phyloP scores from a whole-genome alignment of 805 yeast species.

The Wickerhamomyces ciferrii region DNA sequence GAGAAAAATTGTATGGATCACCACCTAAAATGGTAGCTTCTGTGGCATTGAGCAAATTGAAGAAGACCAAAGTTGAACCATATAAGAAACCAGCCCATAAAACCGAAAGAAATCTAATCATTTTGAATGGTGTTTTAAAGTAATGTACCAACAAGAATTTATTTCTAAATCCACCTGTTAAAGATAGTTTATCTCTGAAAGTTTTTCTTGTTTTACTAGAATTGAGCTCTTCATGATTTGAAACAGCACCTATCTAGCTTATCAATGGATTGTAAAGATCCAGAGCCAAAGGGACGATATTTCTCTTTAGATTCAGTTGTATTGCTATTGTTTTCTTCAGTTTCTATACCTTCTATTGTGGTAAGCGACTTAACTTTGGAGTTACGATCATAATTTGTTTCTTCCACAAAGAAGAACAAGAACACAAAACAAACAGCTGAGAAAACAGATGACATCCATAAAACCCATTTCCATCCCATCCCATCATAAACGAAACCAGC shows the following conservation, averaged over 20 bases:
- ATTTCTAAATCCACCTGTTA: slow-evolving; percentile 31
- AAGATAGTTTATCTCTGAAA: slow-evolving; percentile 37
- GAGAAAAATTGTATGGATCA: slow-evolving; percentile 45
- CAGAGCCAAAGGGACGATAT: too few relatives aligned
- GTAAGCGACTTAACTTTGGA: slow-evolving; percentile 8
- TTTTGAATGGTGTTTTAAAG: slow-evolving; percentile 32
- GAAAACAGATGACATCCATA: slow-evolving; percentile 42
- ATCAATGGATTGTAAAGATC: too few relatives aligned
- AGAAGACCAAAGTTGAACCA: slow-evolving; percentile 45
- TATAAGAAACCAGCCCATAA: slow-evolving; percentile 55
- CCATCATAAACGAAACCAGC: slow-evolving; percentile 51
- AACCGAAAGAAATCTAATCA: slow-evolving; percentile 46
- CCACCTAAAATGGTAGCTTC: slow-evolving; percentile 37
- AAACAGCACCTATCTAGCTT: slow-evolving; percentile 1
- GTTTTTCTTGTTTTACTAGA: slow-evolving; percentile 28
- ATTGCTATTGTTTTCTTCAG: too few relatives aligned
- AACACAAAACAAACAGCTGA: slow-evolving; percentile 34
- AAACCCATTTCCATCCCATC: slow-evolving; percentile 49
- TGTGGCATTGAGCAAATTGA: slow-evolving; percentile 44
- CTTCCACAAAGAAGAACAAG: slow-evolving; percentile 45
- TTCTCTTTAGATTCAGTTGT: too few relatives aligned
- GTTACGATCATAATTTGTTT: slow-evolving; percentile 41
- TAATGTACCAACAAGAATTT: slow-evolving; percentile 24
- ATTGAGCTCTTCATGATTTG: slow-evolving; percentile 18
- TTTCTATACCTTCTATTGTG: slow-evolving; percentile 9